Evolutionary conservation across 305 asterid species (phyloP).

Genomic region (Fraxinus albicans): DNA sequence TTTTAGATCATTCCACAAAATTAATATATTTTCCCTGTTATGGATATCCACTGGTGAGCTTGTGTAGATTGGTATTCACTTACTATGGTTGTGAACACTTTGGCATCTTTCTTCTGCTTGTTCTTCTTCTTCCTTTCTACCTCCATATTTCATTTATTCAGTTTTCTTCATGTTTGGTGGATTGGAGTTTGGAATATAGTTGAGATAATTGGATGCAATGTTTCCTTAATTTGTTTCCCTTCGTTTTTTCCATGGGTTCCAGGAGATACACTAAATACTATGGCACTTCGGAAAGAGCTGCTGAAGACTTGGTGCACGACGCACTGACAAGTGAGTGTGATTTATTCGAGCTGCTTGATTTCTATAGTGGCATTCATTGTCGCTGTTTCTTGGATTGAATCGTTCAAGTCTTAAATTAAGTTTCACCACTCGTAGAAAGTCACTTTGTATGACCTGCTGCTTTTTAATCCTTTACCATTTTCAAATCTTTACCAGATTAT

Average conservation of each 20-base stretch:
- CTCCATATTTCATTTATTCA: constrained; percentile 4
- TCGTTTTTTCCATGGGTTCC: constrained; percentile 27
- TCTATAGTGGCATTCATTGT: constrained; percentile 3
- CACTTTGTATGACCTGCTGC: neutral
- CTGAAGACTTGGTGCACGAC: constrained; percentile 87
- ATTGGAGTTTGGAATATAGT: neutral
- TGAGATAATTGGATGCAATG: neutral
- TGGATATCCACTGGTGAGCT: neutral
- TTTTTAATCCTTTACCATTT: neutral
- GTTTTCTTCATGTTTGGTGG: neutral
- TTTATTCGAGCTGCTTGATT: constrained; percentile 13
- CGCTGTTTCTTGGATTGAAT: constrained; percentile 1
- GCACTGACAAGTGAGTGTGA: constrained; percentile 80
- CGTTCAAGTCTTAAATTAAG: neutral
- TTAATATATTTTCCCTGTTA: neutral
- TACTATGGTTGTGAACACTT: neutral
- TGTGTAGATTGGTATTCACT: neutral
- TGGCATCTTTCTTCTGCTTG: neutral
- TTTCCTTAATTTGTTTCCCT: constrained; percentile 19
- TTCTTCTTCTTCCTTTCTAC: neutral
- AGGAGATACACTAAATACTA: constrained; percentile 98
- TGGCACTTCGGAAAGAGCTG: constrained; percentile 88
- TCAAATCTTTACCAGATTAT: constrained; percentile 56
- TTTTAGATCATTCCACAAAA: neutral
- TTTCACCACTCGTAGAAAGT: neutral